Evolutionary conservation across 331 rosid genomes (phyloP).

Genomic region (Pyrus hybrid): DNA sequence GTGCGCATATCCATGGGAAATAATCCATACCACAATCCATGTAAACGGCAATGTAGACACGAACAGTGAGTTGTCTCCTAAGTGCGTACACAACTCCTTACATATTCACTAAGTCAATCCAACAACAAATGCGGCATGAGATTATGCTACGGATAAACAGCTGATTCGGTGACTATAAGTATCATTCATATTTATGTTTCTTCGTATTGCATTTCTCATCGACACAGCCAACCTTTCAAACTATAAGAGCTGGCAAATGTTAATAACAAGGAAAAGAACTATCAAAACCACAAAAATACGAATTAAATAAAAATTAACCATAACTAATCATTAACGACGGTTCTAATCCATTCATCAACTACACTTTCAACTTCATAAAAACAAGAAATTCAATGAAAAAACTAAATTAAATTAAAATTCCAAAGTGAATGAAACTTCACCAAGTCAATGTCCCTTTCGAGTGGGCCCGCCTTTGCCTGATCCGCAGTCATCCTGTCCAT

Average conservation of each 20-base stretch:
- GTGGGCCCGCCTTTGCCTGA: slow-evolving; percentile 24
- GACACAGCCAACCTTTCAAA: background rate
- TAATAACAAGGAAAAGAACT: background rate
- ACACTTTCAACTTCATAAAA: background rate
- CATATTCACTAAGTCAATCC: background rate
- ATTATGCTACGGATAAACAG: background rate
- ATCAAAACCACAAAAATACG: background rate
- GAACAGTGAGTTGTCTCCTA: background rate
- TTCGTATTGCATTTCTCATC: background rate
- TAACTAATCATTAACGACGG: background rate
- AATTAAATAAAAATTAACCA: background rate
- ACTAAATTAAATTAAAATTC: background rate
- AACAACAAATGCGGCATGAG: background rate
- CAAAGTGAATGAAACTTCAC: slow-evolving; percentile 13
- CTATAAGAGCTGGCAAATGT: background rate
- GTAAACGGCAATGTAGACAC: background rate
- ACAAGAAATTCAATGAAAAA: background rate
- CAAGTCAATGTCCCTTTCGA: slow-evolving; percentile 31
- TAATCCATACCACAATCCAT: background rate
- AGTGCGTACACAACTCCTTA: background rate
- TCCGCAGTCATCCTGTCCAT: slow-evolving; percentile 17
- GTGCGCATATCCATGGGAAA: background rate
- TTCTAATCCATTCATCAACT: background rate
- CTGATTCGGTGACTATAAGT: background rate
- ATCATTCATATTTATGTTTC: background rate